phyloP scores from a whole-genome alignment of 345 rosid genomes.

The Crucihimalaya himalaica region DNA sequence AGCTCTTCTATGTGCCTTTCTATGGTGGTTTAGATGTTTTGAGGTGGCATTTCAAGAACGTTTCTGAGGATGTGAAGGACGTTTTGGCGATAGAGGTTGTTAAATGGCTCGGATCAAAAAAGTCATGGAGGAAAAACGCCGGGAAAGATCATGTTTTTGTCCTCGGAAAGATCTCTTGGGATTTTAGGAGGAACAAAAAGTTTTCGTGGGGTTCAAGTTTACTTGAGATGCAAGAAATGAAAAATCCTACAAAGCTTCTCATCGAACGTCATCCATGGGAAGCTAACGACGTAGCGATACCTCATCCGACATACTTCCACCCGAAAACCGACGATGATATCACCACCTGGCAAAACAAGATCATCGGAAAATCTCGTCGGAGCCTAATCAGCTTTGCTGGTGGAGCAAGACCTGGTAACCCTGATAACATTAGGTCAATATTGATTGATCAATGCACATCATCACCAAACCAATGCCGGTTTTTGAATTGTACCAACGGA shows the following conservation, averaged over 20 bases:
- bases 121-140: constrained; percentile 54
- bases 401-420: constrained; percentile 57
- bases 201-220: constrained; percentile 74
- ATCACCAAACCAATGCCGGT: constrained; percentile 44
- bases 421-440: constrained; percentile 58
- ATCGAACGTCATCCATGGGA: constrained; percentile 93
- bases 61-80: constrained; percentile 69
- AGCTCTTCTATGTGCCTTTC: constrained; percentile 80
- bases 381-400: constrained; percentile 69
- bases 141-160: constrained; percentile 93
- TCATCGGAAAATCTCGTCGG: constrained; percentile 47
- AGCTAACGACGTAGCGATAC: constrained; percentile 69
- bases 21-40: constrained; percentile 80
- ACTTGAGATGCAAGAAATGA: constrained; percentile 69
- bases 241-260: constrained; percentile 76
- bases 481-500: constrained; percentile 55
- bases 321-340: constrained; percentile 71
- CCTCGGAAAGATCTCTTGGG: constrained; percentile 85
- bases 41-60: constrained; percentile 92
- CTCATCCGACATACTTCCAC: constrained; percentile 84
- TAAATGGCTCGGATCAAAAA: constrained; percentile 66
- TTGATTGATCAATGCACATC: constrained; percentile 65
- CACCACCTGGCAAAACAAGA: constrained; percentile 62
- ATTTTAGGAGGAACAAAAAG: constrained; percentile 63
- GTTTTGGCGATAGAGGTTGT: constrained; percentile 53